Base-by-base conservation (phyloP, 177 flowering plant genomes). In the Vitis hybrid region DNA sequence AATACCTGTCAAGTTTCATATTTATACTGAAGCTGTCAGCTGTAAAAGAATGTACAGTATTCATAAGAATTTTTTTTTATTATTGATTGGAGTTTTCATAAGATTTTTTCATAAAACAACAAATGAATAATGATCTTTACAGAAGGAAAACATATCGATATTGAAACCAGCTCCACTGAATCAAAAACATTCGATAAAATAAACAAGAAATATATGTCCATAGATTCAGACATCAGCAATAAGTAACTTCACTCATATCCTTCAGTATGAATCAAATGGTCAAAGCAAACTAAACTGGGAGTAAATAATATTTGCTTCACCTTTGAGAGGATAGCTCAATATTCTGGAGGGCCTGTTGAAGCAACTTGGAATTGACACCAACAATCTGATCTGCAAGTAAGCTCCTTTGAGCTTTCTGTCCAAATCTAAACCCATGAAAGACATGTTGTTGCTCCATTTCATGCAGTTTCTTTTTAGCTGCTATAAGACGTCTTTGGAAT, bases 391-490 rank as follows among this genome's bases (percentile, higher is more conserved):
- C 83, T 8, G 93, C 88, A 76, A 95, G 94, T 69, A 79, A 78
- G 64, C 74, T 78, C 74, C 75, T 76, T 72, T 95, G 88, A 13
- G 74, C 74, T 79, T 88, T 91, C 51, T 86, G 91, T 56, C 98
- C 98, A 83, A 68, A 80, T 62, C 84, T 78, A 66, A 93, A 79
- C 22, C 98, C 99, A 76, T 93, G 74, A 75, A 95, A 87, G 33
- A 95, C 80, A 81, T 93, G 98, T 56, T 88, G 69, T 68, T 93
- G 99, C 67, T 86, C 92, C 86, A 95, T 73, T 78, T 88, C 94
- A 81, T 60, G 57, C 13, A 95, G 81, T 77, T 88, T 89, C 89
- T 87, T 93, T 77, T 95, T 95, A 29, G 93, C 94, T 50, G 86
- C 85, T 68, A 85, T 81, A 53, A 95, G 81, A 56, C 85, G 89